phyloP scores from a whole-genome alignment of 2,329 filamentous ascomycete genomes.

The Aspergillus bombycis region DNA sequence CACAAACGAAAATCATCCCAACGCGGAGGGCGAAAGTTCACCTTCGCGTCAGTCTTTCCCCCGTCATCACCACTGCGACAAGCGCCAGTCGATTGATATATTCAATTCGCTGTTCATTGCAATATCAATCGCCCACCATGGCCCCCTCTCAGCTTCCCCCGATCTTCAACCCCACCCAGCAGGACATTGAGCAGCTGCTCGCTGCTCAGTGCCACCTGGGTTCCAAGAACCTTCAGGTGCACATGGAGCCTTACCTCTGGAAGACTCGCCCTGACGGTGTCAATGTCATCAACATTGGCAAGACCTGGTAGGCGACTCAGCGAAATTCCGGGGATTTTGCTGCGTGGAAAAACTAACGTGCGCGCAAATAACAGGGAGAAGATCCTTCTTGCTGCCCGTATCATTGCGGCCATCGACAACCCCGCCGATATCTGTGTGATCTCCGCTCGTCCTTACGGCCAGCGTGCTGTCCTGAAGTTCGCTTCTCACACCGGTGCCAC shows the following conservation, averaged over 20 bases:
- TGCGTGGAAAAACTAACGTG: conserved; percentile 23
- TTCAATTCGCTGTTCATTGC: conserved; percentile 37
- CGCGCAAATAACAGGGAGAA: conserved; percentile 75
- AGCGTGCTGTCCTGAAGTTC: conserved; percentile 99
- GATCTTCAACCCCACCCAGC: conserved; percentile 92
- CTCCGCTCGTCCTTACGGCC: conserved; percentile 98
- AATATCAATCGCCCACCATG: conserved; percentile 73
- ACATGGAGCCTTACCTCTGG: conserved; percentile 99
- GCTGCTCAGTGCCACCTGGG: conserved; percentile 95
- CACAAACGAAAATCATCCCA: conserved; percentile 39
- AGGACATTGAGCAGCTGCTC: conserved; percentile 99
- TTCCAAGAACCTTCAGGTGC: conserved; percentile 98
- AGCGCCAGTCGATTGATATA: conserved; percentile 52
- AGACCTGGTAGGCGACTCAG: conserved; percentile 80
- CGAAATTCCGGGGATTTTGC: neutral
- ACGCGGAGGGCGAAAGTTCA: conserved; percentile 32
- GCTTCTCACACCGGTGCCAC: conserved; percentile 96
- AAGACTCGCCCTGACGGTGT: conserved; percentile 98
- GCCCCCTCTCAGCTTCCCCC: conserved; percentile 91
- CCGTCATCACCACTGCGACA: conserved; percentile 42
- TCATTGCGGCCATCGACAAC: conserved; percentile 99
- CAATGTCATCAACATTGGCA: conserved; percentile 99
- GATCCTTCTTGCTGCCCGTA: conserved; percentile 97
- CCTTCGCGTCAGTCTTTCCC: conserved; percentile 35
- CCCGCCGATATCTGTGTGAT: conserved; percentile 99